Conservation (phyloP, 495 filamentous ascomycete species). For the Lentithecium fluviatile region DNA sequence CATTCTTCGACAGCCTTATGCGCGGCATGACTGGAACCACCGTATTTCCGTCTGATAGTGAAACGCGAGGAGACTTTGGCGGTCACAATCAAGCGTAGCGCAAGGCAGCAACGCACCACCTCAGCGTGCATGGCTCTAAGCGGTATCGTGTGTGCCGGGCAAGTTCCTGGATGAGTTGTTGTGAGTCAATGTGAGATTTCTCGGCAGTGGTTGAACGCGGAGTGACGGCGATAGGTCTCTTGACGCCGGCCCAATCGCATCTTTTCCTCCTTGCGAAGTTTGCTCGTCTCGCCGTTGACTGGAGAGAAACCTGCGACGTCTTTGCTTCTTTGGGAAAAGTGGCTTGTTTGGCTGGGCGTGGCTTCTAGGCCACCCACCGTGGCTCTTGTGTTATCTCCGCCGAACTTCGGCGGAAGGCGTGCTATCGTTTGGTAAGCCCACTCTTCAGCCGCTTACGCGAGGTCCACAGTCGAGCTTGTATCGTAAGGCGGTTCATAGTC, state of each 20-base stretch:
- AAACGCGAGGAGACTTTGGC: background rate
- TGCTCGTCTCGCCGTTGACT: too few relatives aligned
- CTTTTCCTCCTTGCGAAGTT: too few relatives aligned
- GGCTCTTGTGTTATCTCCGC: background rate
- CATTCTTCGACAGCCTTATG: conserved; percentile 17
- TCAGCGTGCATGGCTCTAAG: too few relatives aligned
- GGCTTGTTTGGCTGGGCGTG: background rate
- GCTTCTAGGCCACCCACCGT: background rate
- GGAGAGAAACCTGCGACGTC: too few relatives aligned
- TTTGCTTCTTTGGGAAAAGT: background rate
- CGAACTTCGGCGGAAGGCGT: background rate
- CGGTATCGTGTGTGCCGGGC: too few relatives aligned
- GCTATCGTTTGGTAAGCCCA: background rate
- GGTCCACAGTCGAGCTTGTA: background rate
- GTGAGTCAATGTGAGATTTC: too few relatives aligned
- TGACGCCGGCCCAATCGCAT: too few relatives aligned
- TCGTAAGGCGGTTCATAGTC: background rate
- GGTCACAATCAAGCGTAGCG: too few relatives aligned
- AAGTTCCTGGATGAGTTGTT: too few relatives aligned
- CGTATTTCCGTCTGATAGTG: background rate
- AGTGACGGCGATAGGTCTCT: too few relatives aligned
- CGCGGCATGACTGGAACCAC: background rate
- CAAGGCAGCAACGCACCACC: background rate
- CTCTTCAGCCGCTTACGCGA: background rate
- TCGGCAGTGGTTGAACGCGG: too few relatives aligned